Evolutionary conservation across 169 alveolate genomes (phyloP).

Genomic region (Eimeria praecox): DNA sequence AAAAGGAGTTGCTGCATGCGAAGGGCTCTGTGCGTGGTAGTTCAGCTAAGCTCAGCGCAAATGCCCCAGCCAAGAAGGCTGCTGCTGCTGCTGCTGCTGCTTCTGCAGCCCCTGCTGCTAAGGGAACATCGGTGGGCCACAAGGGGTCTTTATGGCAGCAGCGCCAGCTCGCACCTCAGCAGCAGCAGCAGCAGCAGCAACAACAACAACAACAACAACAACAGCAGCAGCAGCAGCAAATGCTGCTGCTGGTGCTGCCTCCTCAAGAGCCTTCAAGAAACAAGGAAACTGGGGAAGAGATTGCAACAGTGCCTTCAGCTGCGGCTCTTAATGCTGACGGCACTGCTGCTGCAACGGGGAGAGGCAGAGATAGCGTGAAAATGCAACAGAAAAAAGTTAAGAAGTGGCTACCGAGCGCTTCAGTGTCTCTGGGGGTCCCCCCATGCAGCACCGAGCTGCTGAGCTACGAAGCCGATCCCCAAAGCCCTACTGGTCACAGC

Average conservation of each 20-base stretch:
- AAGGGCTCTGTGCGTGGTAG: background rate
- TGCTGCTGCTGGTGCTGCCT: background rate
- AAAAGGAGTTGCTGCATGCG: slow-evolving; percentile 17
- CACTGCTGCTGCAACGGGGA: background rate
- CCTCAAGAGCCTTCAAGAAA: background rate
- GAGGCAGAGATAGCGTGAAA: background rate
- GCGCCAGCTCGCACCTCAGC: slow-evolving; percentile 9
- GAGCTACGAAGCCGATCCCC: background rate
- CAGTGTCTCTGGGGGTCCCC: background rate
- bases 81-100: slow-evolving; percentile 46
- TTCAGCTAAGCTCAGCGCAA: background rate
- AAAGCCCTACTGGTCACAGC: background rate
- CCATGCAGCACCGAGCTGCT: slow-evolving; percentile 12
- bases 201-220: slow-evolving; percentile 13
- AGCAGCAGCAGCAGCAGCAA: background rate
- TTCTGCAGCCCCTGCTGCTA: slow-evolving; percentile 21
- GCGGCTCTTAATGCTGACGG: background rate
- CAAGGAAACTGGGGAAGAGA: background rate
- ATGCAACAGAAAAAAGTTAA: background rate
- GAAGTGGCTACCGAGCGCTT: background rate
- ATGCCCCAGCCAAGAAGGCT: background rate
- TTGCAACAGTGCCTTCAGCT: slow-evolving; percentile 1
- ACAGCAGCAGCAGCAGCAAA: slow-evolving; percentile 35
- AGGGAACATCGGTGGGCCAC: background rate
- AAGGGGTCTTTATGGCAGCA: slow-evolving; percentile 30